Evolutionary conservation across 129 eudicot genomes (phyloP).

Genomic region (Apium graveolens): DNA sequence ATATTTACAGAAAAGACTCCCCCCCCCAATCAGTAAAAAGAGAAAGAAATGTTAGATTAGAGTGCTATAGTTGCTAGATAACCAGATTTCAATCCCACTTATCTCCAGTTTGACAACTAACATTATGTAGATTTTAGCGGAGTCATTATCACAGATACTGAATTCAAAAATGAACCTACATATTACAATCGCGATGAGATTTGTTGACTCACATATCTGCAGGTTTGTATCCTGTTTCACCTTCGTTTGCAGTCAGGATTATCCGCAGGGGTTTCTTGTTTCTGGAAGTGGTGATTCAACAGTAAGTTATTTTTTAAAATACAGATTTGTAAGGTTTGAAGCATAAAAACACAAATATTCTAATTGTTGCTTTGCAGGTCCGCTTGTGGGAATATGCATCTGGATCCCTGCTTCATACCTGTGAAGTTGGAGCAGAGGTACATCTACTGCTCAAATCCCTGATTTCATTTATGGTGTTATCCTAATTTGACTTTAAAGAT

Average conservation of each 20-base stretch:
- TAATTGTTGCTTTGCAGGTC: slow-evolving; percentile 44
- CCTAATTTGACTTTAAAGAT: background rate
- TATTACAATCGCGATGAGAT: background rate
- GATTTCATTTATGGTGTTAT: background rate
- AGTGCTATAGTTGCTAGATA: background rate
- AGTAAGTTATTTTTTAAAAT: slow-evolving; percentile 32
- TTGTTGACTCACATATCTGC: slow-evolving; percentile 17
- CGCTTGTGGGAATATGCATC: slow-evolving; percentile 77
- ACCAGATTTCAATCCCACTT: slow-evolving; percentile 5
- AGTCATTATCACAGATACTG: slow-evolving; percentile 3
- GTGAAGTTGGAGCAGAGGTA: slow-evolving; percentile 82
- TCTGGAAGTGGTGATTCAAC: slow-evolving; percentile 95
- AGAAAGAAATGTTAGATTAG: background rate
- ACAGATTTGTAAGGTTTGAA: background rate
- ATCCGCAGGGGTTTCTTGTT: slow-evolving; percentile 55
- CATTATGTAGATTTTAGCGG: background rate
- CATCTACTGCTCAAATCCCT: background rate
- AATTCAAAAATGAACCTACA: background rate
- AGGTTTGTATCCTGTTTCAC: slow-evolving; percentile 82
- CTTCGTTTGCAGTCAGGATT: slow-evolving; percentile 43
- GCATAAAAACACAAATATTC: background rate
- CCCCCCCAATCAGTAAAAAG: background rate
- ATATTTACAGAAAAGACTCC: background rate
- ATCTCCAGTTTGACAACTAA: background rate
- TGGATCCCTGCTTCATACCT: slow-evolving; percentile 84